Conservation (phyloP, 768 basidiomycete genomes). For the Rhizopogon roseolus region DNA sequence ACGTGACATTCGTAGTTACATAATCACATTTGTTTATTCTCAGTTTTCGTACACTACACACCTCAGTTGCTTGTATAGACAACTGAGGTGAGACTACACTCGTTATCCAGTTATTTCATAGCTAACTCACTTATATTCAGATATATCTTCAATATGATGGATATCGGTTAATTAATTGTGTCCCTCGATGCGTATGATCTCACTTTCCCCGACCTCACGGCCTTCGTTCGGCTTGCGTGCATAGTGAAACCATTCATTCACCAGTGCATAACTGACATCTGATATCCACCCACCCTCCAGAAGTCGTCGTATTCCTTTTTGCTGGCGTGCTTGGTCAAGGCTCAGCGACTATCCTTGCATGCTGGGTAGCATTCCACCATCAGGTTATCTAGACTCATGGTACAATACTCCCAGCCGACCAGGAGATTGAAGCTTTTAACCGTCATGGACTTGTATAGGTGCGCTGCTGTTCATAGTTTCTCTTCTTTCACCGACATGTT, state of each 20-base stretch:
- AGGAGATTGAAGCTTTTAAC: neutral
- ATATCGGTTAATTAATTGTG: no score
- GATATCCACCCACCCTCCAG: neutral
- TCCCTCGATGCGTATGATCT: neutral
- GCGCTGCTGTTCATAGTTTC: neutral
- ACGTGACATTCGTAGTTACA: no score
- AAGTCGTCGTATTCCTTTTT: neutral
- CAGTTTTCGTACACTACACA: no score
- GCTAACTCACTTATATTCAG: no score
- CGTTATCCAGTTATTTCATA: no score
- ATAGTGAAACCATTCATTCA: neutral
- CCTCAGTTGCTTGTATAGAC: no score
- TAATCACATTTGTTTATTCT: no score
- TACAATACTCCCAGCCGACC: neutral
- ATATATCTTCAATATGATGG: no score
- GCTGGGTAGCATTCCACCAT: neutral
- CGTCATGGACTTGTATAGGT: neutral
- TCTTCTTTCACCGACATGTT: neutral
- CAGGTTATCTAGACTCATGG: neutral
- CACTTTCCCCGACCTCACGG: neutral
- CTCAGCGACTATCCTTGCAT: neutral
- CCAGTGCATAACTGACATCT: neutral
- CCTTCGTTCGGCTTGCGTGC: slow-evolving; percentile 2
- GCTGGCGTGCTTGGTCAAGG: neutral
- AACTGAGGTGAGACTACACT: no score